Evolutionary conservation across 257 asterid species (phyloP).

Genomic region (Petunia axillaris): DNA sequence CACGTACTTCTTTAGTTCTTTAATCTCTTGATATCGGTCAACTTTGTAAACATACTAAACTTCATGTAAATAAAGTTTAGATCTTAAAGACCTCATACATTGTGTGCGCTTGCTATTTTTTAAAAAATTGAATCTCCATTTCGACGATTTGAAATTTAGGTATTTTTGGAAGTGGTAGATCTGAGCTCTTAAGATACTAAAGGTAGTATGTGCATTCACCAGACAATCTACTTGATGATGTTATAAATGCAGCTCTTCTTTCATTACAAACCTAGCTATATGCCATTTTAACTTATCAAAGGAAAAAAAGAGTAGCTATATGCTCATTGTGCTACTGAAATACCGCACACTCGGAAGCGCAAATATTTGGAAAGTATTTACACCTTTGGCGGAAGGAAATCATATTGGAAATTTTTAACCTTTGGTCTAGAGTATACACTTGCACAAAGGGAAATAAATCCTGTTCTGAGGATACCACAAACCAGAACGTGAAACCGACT

Average conservation of each 20-base stretch:
- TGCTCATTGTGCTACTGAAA: background rate
- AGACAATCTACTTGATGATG: background rate
- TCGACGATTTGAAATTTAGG: background rate
- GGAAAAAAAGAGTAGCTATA: background rate
- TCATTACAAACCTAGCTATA: conserved; percentile 6
- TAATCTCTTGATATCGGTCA: no score
- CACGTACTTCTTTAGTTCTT: background rate
- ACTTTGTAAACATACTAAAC: background rate
- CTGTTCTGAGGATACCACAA: conserved; percentile 4
- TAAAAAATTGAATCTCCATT: conserved; percentile 5
- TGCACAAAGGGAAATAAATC: conserved; percentile 6
- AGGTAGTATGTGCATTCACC: background rate
- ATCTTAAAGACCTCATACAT: background rate
- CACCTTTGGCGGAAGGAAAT: background rate
- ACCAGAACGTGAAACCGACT: conserved; percentile 15
- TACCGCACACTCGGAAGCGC: background rate
- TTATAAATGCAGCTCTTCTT: background rate
- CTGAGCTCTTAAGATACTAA: background rate
- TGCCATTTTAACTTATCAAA: no score
- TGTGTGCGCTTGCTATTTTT: background rate
- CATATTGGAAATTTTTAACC: background rate
- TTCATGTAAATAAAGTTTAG: background rate
- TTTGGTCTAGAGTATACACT: conserved; percentile 5
- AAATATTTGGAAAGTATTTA: background rate
- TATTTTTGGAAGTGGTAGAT: background rate